These are phyloP conservation scores for Starmerella apis DNA, from an alignment of 805 yeast genomes.

Conservation along the genomic window DNA sequence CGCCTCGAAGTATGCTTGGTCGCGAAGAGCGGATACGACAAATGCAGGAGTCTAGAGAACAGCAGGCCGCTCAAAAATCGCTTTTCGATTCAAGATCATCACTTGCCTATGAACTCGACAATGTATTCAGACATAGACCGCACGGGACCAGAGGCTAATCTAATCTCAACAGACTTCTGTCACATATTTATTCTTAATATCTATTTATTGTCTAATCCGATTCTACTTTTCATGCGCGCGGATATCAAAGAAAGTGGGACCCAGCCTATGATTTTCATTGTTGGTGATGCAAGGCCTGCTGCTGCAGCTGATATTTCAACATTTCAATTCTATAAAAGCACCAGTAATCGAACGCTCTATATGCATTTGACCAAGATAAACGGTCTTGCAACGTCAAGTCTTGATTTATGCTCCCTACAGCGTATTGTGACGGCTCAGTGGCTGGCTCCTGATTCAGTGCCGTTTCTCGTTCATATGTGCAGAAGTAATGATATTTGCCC, in stretches of 20 bases:
- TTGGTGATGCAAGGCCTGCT: neutral
- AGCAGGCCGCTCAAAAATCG: neutral
- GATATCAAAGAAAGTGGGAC: neutral
- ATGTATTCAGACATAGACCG: constrained; percentile 12
- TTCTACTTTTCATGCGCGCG: neutral
- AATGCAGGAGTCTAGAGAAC: neutral
- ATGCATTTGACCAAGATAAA: constrained; percentile 2
- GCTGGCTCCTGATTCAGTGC: neutral
- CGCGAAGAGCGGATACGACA: constrained; percentile 22
- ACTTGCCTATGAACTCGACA: constrained; percentile 14
- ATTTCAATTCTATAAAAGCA: constrained; percentile 12
- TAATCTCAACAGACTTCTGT: neutral
- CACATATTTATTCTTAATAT: neutral
- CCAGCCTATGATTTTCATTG: neutral
- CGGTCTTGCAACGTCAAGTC: neutral
- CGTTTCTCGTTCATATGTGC: neutral
- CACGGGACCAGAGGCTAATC: neutral
- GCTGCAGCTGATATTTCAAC: neutral
- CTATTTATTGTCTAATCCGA: neutral
- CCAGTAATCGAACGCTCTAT: constrained; percentile 13
- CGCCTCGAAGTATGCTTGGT: constrained; percentile 7
- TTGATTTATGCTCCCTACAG: neutral
- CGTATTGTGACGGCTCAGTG: neutral
- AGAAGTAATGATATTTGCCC: neutral
- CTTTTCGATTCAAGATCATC: neutral